These are phyloP conservation scores for Epichloe scottii DNA, from an alignment of 2,329 filamentous ascomycete genomes.

Conservation along the genomic window DNA sequence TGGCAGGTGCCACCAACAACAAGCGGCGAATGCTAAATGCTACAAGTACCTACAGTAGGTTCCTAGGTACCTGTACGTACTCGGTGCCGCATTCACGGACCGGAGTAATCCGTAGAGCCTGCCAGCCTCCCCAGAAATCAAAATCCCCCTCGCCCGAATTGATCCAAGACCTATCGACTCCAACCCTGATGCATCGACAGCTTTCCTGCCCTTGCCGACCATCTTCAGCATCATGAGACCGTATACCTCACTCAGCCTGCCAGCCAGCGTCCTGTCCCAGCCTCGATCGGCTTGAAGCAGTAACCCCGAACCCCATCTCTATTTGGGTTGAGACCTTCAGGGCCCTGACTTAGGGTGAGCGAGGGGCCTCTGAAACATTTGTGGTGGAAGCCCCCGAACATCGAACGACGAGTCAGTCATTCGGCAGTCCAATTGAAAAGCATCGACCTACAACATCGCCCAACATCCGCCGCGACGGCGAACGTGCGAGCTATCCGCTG, in stretches of 20 bases:
- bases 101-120: too few species aligned
- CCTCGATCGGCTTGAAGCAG: conserved; percentile 18
- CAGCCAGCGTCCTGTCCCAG: conserved; percentile 12
- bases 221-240: conserved; percentile 18
- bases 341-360: conserved; percentile 7
- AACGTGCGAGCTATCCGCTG: neutral
- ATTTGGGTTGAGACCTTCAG: conserved; percentile 12
- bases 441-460: neutral
- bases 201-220: neutral
- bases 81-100: too few species aligned
- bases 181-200: neutral
- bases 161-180: neutral
- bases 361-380: conserved; percentile 21
- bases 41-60: too few species aligned
- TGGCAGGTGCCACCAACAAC: too few species aligned
- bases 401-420: conserved; percentile 5
- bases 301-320: conserved; percentile 1
- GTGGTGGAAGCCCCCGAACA: conserved; percentile 5
- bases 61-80: too few species aligned
- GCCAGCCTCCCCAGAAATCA: neutral
- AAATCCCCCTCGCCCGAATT: neutral
- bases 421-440: neutral
- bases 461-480: conserved; percentile 5
- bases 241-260: conserved; percentile 11
- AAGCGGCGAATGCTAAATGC: too few species aligned